Conservation (phyloP, 164 flowering plant species). For the Vitis riparia region DNA sequence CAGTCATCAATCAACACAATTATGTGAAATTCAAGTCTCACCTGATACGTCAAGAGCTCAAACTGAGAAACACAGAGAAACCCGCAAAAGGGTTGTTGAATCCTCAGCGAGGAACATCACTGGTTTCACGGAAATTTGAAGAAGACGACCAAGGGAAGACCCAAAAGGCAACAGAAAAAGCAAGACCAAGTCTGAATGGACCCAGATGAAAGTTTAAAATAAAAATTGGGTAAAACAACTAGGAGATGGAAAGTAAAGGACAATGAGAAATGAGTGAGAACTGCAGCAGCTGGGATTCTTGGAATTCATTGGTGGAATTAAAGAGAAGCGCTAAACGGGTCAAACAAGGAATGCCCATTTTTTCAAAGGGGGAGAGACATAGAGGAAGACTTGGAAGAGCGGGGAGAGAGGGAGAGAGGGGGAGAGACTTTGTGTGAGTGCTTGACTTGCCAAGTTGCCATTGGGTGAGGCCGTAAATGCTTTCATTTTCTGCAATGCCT, state of each 20-base stretch:
- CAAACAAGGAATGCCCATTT: conserved; percentile 10
- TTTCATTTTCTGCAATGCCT: too few relatives aligned
- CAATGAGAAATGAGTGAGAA: not conserved
- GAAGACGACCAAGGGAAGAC: conserved; percentile 1
- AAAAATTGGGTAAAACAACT: not conserved
- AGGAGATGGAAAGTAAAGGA: not conserved
- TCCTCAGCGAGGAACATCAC: not conserved
- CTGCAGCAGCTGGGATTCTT: not conserved
- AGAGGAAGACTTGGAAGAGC: too few relatives aligned
- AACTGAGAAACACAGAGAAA: not conserved
- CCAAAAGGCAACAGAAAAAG: not conserved
- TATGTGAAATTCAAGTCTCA: conserved; percentile 5
- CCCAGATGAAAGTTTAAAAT: too few relatives aligned
- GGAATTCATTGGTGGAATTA: not conserved
- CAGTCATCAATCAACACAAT: conserved; percentile 3
- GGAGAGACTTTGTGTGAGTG: too few relatives aligned
- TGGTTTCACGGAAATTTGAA: not conserved
- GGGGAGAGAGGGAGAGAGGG: too few relatives aligned
- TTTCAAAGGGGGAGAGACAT: not conserved
- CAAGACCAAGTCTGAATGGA: not conserved
- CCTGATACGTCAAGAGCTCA: conserved; percentile 5
- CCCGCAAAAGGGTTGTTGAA: not conserved
- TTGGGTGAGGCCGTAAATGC: too few relatives aligned
- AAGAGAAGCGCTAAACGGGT: not conserved
- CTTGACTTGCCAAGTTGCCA: too few relatives aligned